A percentile compares a stretch with the other conserved stretches of the same genome.
Evolutionary conservation across 768 basidiomycete species (phyloP).

Genomic region (Psilocybe tampanensis): DNA sequence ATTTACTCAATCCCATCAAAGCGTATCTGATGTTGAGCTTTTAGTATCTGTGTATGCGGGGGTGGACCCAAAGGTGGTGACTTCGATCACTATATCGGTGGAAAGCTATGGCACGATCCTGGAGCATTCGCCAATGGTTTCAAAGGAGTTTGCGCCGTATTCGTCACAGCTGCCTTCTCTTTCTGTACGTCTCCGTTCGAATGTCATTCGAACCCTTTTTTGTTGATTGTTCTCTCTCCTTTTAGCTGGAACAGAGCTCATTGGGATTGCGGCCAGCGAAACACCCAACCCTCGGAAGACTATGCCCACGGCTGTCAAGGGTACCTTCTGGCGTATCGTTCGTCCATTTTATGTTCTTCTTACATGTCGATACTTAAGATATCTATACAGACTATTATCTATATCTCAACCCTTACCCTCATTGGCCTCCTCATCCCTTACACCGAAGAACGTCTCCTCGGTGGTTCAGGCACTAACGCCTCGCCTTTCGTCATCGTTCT

Average conservation of each 20-base stretch:
- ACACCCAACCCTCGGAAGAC: conserved; percentile 46
- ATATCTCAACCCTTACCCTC: conserved; percentile 44
- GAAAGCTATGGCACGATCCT: conserved; percentile 37
- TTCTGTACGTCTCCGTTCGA: conserved; percentile 29
- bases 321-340: conserved; percentile 51
- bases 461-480: conserved; percentile 40
- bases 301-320: conserved; percentile 48
- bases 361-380: neutral
- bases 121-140: conserved; percentile 48
- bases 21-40: neutral
- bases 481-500: conserved; percentile 50
- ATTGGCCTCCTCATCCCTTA: conserved; percentile 43
- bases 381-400: conserved; percentile 40
- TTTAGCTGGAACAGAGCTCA: conserved; percentile 47
- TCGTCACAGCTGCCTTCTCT: conserved; percentile 49
- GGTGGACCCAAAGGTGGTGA: conserved; percentile 39
- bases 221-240: neutral
- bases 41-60: conserved; percentile 42
- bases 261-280: conserved; percentile 48
- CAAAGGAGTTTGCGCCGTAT: conserved; percentile 47
- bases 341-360: conserved; percentile 9
- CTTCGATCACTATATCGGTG: conserved; percentile 42
- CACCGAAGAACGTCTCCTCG: conserved; percentile 37
- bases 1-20: neutral
- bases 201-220: neutral